Percentiles rank a stretch among this genome's conserved stretches.
These are phyloP conservation scores for Elaeagnus macrophylla DNA, from an alignment of 306 rosid genomes.

Conservation along the genomic window DNA sequence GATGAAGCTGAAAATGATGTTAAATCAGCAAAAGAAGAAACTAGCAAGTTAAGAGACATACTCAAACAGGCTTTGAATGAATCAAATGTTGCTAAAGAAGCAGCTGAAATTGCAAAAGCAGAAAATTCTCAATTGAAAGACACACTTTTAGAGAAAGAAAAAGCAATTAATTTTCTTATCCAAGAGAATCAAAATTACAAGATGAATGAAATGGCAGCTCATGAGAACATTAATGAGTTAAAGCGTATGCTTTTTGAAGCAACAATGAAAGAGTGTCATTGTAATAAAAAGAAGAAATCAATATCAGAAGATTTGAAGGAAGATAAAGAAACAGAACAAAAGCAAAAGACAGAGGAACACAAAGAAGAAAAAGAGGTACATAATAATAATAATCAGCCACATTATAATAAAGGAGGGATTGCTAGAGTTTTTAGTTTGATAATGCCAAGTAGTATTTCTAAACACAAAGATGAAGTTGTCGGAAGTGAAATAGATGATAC, in stretches of 20 bases:
- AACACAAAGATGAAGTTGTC: constrained; percentile 25
- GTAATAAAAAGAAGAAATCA: background rate
- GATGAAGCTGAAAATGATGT: constrained; percentile 30
- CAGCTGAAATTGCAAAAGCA: constrained; percentile 55
- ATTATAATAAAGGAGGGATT: constrained; percentile 23
- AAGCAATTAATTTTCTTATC: constrained; percentile 29
- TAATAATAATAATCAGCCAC: background rate
- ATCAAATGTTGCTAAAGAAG: constrained; percentile 73
- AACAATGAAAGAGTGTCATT: constrained; percentile 16
- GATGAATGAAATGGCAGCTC: constrained; percentile 51
- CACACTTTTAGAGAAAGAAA: constrained; percentile 28
- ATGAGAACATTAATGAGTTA: constrained; percentile 53
- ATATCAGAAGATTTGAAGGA: too few species aligned
- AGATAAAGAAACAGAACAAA: too few species aligned
- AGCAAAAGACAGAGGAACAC: constrained; percentile 1
- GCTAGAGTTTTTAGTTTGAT: constrained; percentile 31
- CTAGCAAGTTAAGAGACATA: constrained; percentile 64
- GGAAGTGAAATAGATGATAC: constrained; percentile 37
- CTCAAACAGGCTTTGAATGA: constrained; percentile 84
- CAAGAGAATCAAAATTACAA: constrained; percentile 52
- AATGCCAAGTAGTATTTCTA: constrained; percentile 28
- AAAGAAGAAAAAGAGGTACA: constrained; percentile 25
- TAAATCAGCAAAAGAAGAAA: constrained; percentile 56
- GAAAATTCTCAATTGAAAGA: constrained; percentile 65
- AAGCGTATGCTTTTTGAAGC: constrained; percentile 49